Percentiles rank a stretch among this genome's conserved stretches.
These are phyloP conservation scores for Collybia sp. DNA, from an alignment of 768 basidiomycete genomes.

Conservation along the genomic window DNA sequence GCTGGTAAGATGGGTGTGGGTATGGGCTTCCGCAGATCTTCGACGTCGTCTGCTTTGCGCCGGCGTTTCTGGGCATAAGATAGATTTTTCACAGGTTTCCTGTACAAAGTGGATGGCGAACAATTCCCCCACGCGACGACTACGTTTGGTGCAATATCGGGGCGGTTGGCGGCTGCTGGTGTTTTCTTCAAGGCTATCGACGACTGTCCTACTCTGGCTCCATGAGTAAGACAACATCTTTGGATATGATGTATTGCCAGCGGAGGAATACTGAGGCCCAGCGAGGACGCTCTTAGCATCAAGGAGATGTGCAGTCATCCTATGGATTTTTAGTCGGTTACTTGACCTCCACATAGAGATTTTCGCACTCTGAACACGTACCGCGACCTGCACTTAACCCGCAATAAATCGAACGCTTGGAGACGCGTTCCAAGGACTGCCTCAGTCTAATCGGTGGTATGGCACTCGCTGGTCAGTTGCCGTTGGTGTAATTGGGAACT, in stretches of 20 bases:
- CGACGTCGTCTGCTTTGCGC: too few species aligned
- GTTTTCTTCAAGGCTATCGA: too few species aligned
- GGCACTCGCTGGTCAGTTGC: background rate
- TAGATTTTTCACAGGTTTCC: too few species aligned
- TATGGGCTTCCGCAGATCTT: too few species aligned
- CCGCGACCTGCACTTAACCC: constrained; percentile 39
- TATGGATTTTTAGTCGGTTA: constrained; percentile 17
- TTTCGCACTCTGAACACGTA: constrained; percentile 17
- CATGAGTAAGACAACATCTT: constrained; percentile 26
- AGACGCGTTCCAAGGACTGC: constrained; percentile 22
- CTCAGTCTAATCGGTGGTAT: background rate
- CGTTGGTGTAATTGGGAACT: background rate
- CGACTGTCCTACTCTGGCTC: constrained; percentile 7
- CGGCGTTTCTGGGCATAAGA: too few species aligned
- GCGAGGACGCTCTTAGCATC: constrained; percentile 84
- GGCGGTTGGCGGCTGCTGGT: background rate
- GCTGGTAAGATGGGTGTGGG: too few species aligned
- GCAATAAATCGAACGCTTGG: constrained; percentile 23
- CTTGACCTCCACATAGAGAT: background rate
- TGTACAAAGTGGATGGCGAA: too few species aligned
- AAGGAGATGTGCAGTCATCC: constrained; percentile 74
- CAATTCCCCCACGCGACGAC: too few species aligned
- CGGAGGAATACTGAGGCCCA: constrained; percentile 52
- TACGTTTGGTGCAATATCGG: too few species aligned
- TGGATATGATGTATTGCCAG: constrained; percentile 27